Evolutionary conservation across 495 filamentous ascomycete species (phyloP).

Genomic region (Penicillium alfredii): DNA sequence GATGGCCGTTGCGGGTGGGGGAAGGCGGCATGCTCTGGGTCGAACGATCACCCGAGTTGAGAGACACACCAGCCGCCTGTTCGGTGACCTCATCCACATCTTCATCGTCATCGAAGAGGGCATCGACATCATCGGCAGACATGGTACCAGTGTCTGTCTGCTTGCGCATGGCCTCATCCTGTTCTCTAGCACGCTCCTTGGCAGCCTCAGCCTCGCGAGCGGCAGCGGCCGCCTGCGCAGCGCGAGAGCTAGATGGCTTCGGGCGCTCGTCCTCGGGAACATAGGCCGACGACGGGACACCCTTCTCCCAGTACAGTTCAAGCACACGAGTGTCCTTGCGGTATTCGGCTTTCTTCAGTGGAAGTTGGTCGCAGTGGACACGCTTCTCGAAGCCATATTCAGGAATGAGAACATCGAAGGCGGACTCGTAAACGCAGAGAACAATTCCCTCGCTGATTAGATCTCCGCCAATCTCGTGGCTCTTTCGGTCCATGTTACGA

Average conservation of each 20-base stretch:
- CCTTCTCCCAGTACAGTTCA: slow-evolving; percentile 99
- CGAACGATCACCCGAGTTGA: slow-evolving; percentile 68
- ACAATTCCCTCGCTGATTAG: slow-evolving; percentile 97
- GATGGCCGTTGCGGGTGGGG: slow-evolving; percentile 70
- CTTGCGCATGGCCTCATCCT: slow-evolving; percentile 79
- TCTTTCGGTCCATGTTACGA: slow-evolving; percentile 84
- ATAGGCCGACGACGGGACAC: slow-evolving; percentile 91
- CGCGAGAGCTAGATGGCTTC: slow-evolving; percentile 55
- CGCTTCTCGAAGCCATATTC: slow-evolving; percentile 99
- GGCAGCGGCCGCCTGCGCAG: slow-evolving; percentile 67
- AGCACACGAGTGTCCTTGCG: slow-evolving; percentile 89
- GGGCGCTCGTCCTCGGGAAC: slow-evolving; percentile 95
- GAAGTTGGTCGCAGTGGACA: slow-evolving; percentile 96
- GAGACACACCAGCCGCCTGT: slow-evolving; percentile 76
- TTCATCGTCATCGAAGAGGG: slow-evolving; percentile 86
- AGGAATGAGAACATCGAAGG: slow-evolving; percentile 96
- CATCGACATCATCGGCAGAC: slow-evolving; percentile 83
- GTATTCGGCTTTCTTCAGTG: slow-evolving; percentile 96
- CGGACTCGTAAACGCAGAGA: slow-evolving; percentile 95
- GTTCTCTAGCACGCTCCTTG: slow-evolving; percentile 69
- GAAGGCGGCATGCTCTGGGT: slow-evolving; percentile 96
- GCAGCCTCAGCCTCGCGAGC: slow-evolving; percentile 75
- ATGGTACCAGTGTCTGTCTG: slow-evolving; percentile 91
- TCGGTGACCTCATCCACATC: slow-evolving; percentile 84
- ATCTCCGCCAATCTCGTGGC: slow-evolving; percentile 78